Evolutionary conservation across 2,329 filamentous ascomycete genomes (phyloP).

Genomic region (Aureobasidium uvarum): DNA sequence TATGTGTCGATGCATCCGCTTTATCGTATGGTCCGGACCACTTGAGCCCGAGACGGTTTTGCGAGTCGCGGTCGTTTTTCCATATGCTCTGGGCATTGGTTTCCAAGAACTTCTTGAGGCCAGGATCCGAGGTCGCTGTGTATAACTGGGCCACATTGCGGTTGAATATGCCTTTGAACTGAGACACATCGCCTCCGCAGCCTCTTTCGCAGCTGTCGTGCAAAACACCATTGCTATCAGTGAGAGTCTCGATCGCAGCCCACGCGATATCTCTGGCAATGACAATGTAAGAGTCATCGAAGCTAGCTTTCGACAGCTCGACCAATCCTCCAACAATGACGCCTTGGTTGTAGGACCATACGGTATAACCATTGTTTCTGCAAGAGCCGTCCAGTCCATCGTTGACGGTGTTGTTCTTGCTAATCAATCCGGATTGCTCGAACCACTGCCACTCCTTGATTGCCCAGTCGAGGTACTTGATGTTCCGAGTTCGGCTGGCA

Average conservation of each 20-base stretch:
- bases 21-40: constrained; percentile 60
- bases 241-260: constrained; percentile 41
- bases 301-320: constrained; percentile 49
- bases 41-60: constrained; percentile 53
- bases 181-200: constrained; percentile 43
- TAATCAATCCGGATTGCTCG: constrained; percentile 48
- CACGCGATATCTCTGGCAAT: constrained; percentile 40
- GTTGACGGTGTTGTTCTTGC: constrained; percentile 50
- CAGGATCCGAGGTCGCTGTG: constrained; percentile 47
- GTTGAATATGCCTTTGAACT: constrained; percentile 72
- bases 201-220: constrained; percentile 42
- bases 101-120: constrained; percentile 56
- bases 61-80: constrained; percentile 55
- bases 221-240: constrained; percentile 41
- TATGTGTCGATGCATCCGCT: constrained; percentile 60
- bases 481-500: constrained; percentile 47
- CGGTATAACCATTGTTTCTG: constrained; percentile 41
- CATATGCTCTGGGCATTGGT: constrained; percentile 65
- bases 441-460: constrained; percentile 54
- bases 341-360: constrained; percentile 60
- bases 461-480: constrained; percentile 47
- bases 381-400: constrained; percentile 53
- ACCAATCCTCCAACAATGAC: constrained; percentile 59
- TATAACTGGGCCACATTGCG: constrained; percentile 62
- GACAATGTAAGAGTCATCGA: constrained; percentile 36